Evolutionary conservation across 1,284 basidiomycete genomes (phyloP).

Genomic region (Pseudozyma thailandica): DNA sequence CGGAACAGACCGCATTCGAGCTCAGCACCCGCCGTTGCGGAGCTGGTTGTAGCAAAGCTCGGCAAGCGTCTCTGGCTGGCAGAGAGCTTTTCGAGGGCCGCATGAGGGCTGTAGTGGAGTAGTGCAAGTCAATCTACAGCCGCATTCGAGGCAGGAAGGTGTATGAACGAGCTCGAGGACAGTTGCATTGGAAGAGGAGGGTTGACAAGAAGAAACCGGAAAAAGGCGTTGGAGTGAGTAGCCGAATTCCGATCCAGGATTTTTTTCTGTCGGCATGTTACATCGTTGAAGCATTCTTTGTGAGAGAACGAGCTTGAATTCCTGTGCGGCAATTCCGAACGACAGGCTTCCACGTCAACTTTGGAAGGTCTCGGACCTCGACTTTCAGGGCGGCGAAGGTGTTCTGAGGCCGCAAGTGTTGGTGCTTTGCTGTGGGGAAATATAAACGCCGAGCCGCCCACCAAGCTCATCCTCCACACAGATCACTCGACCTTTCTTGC

Average conservation of each 20-base stretch:
- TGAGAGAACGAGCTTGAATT: slow-evolving; percentile 12
- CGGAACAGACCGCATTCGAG: slow-evolving; percentile 21
- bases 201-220: slow-evolving; percentile 16
- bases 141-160: background rate
- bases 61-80: slow-evolving; percentile 24
- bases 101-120: slow-evolving; percentile 6
- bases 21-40: slow-evolving; percentile 26
- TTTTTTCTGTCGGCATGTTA: background rate
- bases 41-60: slow-evolving; percentile 9
- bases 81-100: slow-evolving; percentile 22
- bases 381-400: background rate
- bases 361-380: background rate
- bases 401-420: background rate
- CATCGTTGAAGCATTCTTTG: background rate
- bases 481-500: background rate
- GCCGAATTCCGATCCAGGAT: slow-evolving; percentile 26
- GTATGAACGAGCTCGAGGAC: background rate
- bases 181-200: too few species aligned
- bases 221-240: background rate
- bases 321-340: background rate
- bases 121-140: background rate
- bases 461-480: background rate
- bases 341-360: slow-evolving; percentile 33
- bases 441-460: background rate
- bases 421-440: slow-evolving; percentile 8